Base-by-base conservation (phyloP, 345 rosid genomes). In the Eutrema yunnanense region DNA sequence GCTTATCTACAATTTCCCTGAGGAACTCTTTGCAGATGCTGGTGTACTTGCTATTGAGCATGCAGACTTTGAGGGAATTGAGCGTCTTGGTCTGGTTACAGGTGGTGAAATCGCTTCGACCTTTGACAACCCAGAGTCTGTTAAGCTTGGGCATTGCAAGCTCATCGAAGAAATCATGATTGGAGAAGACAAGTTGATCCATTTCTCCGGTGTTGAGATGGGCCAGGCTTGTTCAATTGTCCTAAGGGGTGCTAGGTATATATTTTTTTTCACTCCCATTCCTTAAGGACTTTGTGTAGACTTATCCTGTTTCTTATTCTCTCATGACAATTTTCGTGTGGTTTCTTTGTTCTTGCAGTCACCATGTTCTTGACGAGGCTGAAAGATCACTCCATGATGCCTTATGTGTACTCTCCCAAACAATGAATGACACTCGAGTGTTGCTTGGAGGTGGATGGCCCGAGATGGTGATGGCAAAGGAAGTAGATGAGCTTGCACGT, bases 391-490 rank as follows among this genome's bases (percentile, higher is more conserved):
- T 95, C 49, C 99, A 95, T 51, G 97, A 95, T 82, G 99, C 99
- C 49, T 79, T 95, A 63, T 92, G 97, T 33, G 99, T 95, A 65
- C 93, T 95, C 61, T 90, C 97, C 32, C 97, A 92, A 81, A 95
- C 96, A 1, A 97, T 95, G 37, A 92, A 88, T 54, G 99, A 95
- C 82, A 81, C 86, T 62, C 82, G 99, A 78, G 97, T 95, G 27
- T 75, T 95, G 69, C 89, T 90, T 32, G 99, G 99, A 66, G 99
- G 99, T 66, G 99, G 99, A 73, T 95, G 99, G 97, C 99, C 99
- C 14, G 99, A 95, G 89, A 92, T 95, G 99, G 84, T 90, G 54
- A 95, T 90, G 99, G 96, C 99, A 11, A 92, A 88, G 85, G 99
- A 84, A 65, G 99, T 95, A 47, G 96, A 95, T 79, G 93, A 92